These are phyloP conservation scores for Backusella morwellensis DNA, from an alignment of 192 early-diverging fungal genomes.

Conservation along the genomic window DNA sequence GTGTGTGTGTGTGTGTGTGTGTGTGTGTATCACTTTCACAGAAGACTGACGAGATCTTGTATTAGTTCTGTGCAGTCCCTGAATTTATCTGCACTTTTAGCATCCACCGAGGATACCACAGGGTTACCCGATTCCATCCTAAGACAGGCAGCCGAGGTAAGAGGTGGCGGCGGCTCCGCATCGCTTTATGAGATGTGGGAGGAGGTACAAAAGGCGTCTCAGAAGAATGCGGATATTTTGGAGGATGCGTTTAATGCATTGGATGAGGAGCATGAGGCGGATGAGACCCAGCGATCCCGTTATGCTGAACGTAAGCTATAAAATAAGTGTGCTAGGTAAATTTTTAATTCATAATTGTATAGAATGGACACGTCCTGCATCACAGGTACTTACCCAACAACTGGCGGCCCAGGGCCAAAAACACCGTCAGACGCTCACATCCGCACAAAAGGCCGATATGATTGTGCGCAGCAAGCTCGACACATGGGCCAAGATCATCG, in stretches of 20 bases:
- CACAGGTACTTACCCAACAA: conserved; percentile 48
- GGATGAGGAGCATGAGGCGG: conserved; percentile 68
- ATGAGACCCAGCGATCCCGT: conserved; percentile 57
- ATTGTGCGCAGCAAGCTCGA: conserved; percentile 59
- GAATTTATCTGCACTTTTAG: conserved; percentile 20
- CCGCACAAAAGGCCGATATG: conserved; percentile 58
- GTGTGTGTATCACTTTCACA: background rate
- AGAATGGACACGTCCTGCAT: conserved; percentile 59
- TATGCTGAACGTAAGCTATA: conserved; percentile 41
- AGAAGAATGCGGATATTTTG: conserved; percentile 53
- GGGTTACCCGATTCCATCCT: conserved; percentile 72
- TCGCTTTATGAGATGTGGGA: conserved; percentile 64
- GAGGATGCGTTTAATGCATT: conserved; percentile 68
- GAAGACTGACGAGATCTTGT: no score
- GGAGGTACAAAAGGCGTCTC: conserved; percentile 53
- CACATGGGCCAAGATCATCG: conserved; percentile 56
- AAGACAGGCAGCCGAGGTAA: conserved; percentile 72
- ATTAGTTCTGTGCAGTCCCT: conserved; percentile 34
- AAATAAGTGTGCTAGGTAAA: background rate
- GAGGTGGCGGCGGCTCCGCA: conserved; percentile 64
- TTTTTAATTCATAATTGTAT: no score
- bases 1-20: background rate
- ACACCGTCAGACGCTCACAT: conserved; percentile 55
- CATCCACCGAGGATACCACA: conserved; percentile 68
- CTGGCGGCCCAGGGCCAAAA: conserved; percentile 54